These are phyloP conservation scores for Peronosclerospora sorghi DNA, from an alignment of 352 stramenopile species.

Conservation along the genomic window DNA sequence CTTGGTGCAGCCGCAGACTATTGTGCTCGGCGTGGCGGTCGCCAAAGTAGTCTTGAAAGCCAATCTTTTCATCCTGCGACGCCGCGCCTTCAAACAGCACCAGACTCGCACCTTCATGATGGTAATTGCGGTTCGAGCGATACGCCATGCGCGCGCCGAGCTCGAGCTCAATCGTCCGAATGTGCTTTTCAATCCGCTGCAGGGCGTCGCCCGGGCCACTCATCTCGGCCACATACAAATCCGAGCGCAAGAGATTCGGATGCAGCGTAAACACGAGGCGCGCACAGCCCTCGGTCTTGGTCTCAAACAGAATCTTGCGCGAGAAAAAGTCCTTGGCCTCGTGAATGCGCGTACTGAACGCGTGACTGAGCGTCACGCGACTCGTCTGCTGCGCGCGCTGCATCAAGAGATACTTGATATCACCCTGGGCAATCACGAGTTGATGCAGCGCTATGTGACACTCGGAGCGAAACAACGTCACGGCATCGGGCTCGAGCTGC, in stretches of 20 bases:
- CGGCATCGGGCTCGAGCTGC: constrained; percentile 26
- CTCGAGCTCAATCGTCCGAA: constrained; percentile 53
- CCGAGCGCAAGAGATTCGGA: constrained; percentile 48
- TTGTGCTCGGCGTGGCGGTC: constrained; percentile 43
- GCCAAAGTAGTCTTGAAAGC: constrained; percentile 60
- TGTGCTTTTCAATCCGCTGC: constrained; percentile 48
- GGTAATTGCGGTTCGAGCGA: constrained; percentile 34
- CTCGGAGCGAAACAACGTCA: constrained; percentile 42
- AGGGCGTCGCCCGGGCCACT: constrained; percentile 45
- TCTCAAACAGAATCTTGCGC: constrained; percentile 50
- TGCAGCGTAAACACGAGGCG: constrained; percentile 34
- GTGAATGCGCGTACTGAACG: constrained; percentile 48
- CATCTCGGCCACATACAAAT: constrained; percentile 68
- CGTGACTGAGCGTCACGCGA: constrained; percentile 60
- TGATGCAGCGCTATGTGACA: constrained; percentile 59
- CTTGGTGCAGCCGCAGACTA: constrained; percentile 45
- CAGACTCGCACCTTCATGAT: constrained; percentile 50
- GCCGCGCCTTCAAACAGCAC: constrained; percentile 65
- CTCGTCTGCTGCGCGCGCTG: constrained; percentile 42
- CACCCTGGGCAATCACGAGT: constrained; percentile 43
- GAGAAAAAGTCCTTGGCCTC: constrained; percentile 53
- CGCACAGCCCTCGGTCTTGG: constrained; percentile 21
- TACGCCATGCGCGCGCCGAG: constrained; percentile 38
- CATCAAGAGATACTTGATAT: constrained; percentile 44
- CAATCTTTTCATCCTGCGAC: constrained; percentile 49